A percentile compares a stretch with the other conserved stretches of the same genome.
Conservation (phyloP, 1,139 yeast species). For the Scheffersomyces quercinus region DNA sequence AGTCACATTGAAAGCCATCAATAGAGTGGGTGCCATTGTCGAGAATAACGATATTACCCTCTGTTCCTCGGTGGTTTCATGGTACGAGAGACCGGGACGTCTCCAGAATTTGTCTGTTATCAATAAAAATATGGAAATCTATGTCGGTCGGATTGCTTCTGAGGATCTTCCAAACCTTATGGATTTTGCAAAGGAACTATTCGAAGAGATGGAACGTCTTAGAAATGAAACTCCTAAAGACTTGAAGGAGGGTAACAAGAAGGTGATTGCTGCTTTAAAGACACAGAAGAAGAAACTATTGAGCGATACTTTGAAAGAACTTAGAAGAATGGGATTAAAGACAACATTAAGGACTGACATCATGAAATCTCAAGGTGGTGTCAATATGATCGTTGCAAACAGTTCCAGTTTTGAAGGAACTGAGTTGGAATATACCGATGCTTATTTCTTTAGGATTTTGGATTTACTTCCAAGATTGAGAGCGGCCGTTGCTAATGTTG, state of each 20-base stretch:
- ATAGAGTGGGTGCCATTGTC: constrained; percentile 15
- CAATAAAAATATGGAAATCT: constrained; percentile 56
- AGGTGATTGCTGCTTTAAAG: constrained; percentile 68
- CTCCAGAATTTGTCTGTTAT: constrained; percentile 53
- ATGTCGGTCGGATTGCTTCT: constrained; percentile 35
- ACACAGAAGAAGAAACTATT: constrained; percentile 76
- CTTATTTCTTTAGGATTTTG: constrained; percentile 64
- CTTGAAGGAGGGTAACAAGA: constrained; percentile 73
- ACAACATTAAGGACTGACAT: constrained; percentile 66
- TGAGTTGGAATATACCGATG: constrained; percentile 51
- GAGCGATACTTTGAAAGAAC: constrained; percentile 73
- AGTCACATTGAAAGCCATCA: constrained; percentile 9
- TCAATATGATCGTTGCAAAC: constrained; percentile 61
- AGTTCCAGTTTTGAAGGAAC: constrained; percentile 47
- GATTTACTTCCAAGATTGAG: constrained; percentile 83
- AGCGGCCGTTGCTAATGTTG: constrained; percentile 57
- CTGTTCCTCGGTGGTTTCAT: constrained; percentile 34
- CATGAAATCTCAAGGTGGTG: constrained; percentile 59
- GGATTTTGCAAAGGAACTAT: constrained; percentile 55
- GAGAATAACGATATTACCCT: constrained; percentile 14
- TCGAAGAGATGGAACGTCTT: constrained; percentile 61
- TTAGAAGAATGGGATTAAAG: constrained; percentile 74
- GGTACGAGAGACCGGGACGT: constrained; percentile 58
- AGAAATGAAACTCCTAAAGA: constrained; percentile 75
- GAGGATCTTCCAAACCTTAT: constrained; percentile 42